Percentiles rank a stretch among this genome's conserved stretches.
These are phyloP conservation scores for Candida wancherniae DNA, from an alignment of 805 yeast genomes.

Conservation along the genomic window DNA sequence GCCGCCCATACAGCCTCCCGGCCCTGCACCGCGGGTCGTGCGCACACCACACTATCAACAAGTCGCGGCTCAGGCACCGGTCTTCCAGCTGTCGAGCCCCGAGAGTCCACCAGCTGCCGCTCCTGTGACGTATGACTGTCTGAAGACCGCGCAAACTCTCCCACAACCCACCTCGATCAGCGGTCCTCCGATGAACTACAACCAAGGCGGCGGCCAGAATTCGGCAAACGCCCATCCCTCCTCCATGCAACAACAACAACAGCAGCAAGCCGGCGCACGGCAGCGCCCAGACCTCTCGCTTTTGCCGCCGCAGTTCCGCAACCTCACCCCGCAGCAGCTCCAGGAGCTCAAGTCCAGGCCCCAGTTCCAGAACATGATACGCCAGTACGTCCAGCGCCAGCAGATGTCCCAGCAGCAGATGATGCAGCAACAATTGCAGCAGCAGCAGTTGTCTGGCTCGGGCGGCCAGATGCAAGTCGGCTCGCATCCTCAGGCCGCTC, in stretches of 20 bases:
- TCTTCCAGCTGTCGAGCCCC: neutral
- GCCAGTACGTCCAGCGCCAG: constrained; percentile 37
- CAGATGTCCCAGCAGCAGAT: constrained; percentile 35
- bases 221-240: constrained; percentile 6
- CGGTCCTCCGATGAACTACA: constrained; percentile 12
- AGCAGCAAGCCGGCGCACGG: constrained; percentile 10
- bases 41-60: constrained; percentile 6
- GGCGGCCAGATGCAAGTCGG: no score
- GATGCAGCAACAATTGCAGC: constrained; percentile 13
- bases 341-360: constrained; percentile 41
- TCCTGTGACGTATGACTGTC: neutral
- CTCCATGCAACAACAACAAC: constrained; percentile 5
- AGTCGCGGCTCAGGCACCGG: neutral
- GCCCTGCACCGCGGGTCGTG: constrained; percentile 5
- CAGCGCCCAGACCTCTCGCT: constrained; percentile 24
- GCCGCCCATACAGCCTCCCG: no score
- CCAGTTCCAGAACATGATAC: constrained; percentile 38
- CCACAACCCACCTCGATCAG: neutral
- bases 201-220: constrained; percentile 7
- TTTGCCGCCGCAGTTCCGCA: constrained; percentile 24
- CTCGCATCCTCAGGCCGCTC: no score
- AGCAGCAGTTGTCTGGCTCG: constrained; percentile 11
- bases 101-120: neutral
- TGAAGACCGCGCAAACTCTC: neutral
- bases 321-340: constrained; percentile 38